phyloP scores from a whole-genome alignment of 345 rosid species.

The Eucalyptus coolabah region DNA sequence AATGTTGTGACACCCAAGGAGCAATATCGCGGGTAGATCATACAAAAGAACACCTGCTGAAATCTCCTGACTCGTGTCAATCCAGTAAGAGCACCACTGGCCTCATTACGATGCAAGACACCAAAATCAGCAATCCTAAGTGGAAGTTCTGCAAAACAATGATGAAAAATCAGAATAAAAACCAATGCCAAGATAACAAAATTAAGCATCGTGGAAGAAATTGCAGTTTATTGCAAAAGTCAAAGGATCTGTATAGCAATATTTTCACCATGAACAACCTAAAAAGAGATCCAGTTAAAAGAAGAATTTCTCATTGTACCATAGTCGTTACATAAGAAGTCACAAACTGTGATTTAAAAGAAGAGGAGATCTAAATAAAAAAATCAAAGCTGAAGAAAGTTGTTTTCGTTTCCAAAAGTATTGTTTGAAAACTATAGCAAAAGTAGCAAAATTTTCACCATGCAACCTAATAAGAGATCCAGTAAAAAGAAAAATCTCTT shows the following conservation, averaged over 20 bases:
- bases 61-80: constrained; percentile 94
- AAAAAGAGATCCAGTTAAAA: background rate
- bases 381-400: background rate
- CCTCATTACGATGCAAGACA: constrained; percentile 91
- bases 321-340: background rate
- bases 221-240: background rate
- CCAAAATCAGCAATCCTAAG: constrained; percentile 95
- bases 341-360: background rate
- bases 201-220: background rate
- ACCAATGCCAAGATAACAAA: background rate
- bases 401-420: background rate
- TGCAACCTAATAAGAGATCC: background rate
- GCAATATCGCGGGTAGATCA: background rate
- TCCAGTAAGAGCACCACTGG: constrained; percentile 96
- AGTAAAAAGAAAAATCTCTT: background rate
- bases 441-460: background rate
- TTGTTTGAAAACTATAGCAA: background rate
- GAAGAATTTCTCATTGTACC: background rate
- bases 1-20: background rate
- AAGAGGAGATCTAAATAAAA: background rate
- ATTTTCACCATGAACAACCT: background rate
- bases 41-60: constrained; percentile 61
- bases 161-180: background rate
- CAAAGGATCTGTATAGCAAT: background rate
- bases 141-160: constrained; percentile 65